Base-by-base conservation (phyloP, 805 yeast species). In the Tanozyma kutaoensis region DNA sequence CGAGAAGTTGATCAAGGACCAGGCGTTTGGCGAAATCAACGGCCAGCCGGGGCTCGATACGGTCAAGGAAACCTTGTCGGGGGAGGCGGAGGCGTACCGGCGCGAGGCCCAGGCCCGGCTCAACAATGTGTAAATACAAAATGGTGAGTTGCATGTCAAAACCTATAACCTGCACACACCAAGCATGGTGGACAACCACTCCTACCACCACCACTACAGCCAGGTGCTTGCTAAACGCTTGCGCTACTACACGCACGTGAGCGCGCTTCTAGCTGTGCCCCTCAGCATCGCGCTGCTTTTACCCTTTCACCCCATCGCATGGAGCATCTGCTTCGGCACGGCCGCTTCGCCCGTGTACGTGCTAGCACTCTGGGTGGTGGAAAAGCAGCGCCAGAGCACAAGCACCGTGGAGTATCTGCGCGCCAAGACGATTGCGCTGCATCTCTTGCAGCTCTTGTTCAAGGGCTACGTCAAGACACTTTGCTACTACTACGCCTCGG, bases 21-120 rank as follows among this genome's bases (percentile, higher is more conserved):
- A 46, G 14, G 54, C 52, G 3, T 44, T 46, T 25, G 65, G 66
- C 20, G 58, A 58, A 34, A 44, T 57, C 31, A 40, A 51, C 23
- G 59, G 62, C 20, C 52, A 56, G 33, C 64, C 66, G 1, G 66
- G 66, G 11, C 48, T 60, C 25, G 47, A 50, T 12, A 39, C 45
- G 15, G 50, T 60, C 20, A 51, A 50, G 37, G 60, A 52, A 26
- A 45, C 54, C 12, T 47, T 60, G 40, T 51, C 50, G 31, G 66
- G 66, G 10, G 52, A 51, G 25, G 40, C 48, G 10, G 64, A 58
- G 39, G 41, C 35, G 31, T 35, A 46, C 29, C 50, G 44, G 37
- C 50, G 56, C 28, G 52, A 53, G 33, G 66, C 65, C 17, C 53
- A 53, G 31, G 27, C 47, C 14, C 43, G 40, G 19, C 40, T 48